Evolutionary conservation across 2,329 filamentous ascomycete species (phyloP).

Genomic region (Aspergillus fischeri): DNA sequence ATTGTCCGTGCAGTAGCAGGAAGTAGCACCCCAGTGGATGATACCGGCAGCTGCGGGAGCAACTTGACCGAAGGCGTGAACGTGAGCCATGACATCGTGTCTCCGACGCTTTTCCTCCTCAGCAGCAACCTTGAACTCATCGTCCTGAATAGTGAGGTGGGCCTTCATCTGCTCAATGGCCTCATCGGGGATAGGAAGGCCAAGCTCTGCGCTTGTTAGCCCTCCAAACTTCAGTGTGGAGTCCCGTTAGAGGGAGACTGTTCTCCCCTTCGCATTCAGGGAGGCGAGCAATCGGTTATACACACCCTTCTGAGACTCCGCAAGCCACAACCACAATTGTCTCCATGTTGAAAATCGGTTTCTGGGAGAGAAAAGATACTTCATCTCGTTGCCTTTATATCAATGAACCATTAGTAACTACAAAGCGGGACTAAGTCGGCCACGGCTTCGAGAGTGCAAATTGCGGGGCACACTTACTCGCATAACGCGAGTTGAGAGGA

Average conservation of each 20-base stretch:
- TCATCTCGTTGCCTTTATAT: conserved; percentile 59
- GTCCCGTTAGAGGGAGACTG: not conserved
- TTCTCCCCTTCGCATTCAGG: not conserved
- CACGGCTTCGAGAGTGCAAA: not conserved
- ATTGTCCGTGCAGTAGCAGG: conserved; percentile 62
- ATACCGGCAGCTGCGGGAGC: conserved; percentile 76
- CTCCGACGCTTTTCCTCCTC: conserved; percentile 71
- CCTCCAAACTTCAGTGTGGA: not conserved
- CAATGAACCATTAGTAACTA: conserved; percentile 12
- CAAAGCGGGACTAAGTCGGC: not conserved
- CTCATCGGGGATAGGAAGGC: conserved; percentile 67
- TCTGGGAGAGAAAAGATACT: conserved; percentile 72
- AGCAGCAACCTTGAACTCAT: conserved; percentile 69
- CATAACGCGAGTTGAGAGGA: conserved; percentile 68
- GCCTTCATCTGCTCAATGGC: conserved; percentile 73
- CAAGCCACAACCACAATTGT: conserved; percentile 79
- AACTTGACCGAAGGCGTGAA: conserved; percentile 68
- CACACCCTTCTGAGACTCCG: conserved; percentile 65
- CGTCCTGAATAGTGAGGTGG: conserved; percentile 70
- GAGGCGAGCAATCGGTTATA: not conserved
- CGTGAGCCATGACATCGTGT: conserved; percentile 64
- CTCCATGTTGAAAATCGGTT: conserved; percentile 75
- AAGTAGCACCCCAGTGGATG: conserved; percentile 71
- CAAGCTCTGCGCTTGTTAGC: conserved; percentile 55
- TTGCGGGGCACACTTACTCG: conserved; percentile 44